Percentiles rank a stretch among this genome's conserved stretches.
These are phyloP conservation scores for Nigrograna mackinnonii DNA, from an alignment of 2,329 filamentous ascomycete species.

Conservation along the genomic window DNA sequence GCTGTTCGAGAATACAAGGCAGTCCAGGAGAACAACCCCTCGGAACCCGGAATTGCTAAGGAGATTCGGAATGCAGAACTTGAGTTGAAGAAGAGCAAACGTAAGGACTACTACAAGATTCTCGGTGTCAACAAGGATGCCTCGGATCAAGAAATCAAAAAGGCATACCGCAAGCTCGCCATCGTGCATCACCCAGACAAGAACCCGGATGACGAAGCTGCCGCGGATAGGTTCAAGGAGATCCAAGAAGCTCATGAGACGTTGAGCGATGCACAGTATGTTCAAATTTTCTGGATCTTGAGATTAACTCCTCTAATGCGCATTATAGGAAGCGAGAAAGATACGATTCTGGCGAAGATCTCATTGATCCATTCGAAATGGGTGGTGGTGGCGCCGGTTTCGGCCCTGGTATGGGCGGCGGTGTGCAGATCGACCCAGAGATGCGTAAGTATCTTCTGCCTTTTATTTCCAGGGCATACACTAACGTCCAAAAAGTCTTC, in stretches of 20 bases:
- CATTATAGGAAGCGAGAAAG: slow-evolving; percentile 74
- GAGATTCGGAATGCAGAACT: slow-evolving; percentile 90
- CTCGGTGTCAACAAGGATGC: slow-evolving; percentile 86
- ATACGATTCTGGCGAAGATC: slow-evolving; percentile 91
- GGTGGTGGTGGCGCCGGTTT: slow-evolving; percentile 56
- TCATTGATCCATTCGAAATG: slow-evolving; percentile 86
- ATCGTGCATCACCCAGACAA: slow-evolving; percentile 97
- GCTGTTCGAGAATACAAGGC: slow-evolving; percentile 87
- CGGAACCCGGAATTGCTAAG: slow-evolving; percentile 77
- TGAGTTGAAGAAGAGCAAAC: slow-evolving; percentile 94
- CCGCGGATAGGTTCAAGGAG: slow-evolving; percentile 95
- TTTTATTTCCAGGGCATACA: neutral
- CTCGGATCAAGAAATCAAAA: slow-evolving; percentile 85
- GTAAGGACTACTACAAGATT: slow-evolving; percentile 99
- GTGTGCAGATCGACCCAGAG: slow-evolving; percentile 43
- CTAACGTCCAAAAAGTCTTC: slow-evolving; percentile 36
- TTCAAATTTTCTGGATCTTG: too few relatives aligned
- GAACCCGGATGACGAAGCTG: slow-evolving; percentile 83
- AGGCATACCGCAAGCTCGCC: slow-evolving; percentile 92
- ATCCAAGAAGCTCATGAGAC: slow-evolving; percentile 97
- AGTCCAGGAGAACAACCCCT: slow-evolving; percentile 79
- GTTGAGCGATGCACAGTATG: slow-evolving; percentile 88
- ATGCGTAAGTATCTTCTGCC: slow-evolving; percentile 27
- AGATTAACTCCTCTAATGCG: slow-evolving; percentile 14
- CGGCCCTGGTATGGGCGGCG: slow-evolving; percentile 43